Evolutionary conservation across 2,329 filamentous ascomycete genomes (phyloP).

Genomic region (Calonectria pteridis): DNA sequence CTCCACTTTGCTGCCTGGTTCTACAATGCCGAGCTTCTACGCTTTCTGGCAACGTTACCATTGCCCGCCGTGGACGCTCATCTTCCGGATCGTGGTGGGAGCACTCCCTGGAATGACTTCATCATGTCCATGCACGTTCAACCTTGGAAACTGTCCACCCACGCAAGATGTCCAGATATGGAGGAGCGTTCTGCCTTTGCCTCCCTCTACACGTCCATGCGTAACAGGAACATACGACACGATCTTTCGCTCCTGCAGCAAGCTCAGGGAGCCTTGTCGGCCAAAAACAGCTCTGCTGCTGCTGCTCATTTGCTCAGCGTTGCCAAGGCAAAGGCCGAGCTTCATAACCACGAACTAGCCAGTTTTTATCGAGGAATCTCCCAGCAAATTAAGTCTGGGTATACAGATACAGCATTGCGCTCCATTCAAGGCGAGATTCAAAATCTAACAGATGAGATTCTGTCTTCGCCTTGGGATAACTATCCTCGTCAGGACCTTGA

Average conservation of each 20-base stretch:
- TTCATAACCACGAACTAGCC: neutral
- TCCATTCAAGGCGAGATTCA: neutral
- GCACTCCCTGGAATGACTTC: neutral
- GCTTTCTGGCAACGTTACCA: neutral
- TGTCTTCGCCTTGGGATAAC: neutral
- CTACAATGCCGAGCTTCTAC: neutral
- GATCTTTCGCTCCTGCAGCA: neutral
- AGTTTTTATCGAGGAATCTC: neutral
- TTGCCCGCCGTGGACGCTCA: neutral
- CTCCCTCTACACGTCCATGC: neutral
- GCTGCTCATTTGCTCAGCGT: neutral
- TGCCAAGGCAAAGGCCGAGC: neutral
- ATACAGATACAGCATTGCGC: too few species aligned
- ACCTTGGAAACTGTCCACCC: neutral
- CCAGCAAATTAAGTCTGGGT: neutral
- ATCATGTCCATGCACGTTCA: neutral
- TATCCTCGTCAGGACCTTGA: neutral
- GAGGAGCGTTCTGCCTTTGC: neutral
- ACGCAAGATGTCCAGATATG: neutral
- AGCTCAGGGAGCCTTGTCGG: neutral
- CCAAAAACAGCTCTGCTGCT: neutral
- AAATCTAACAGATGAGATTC: neutral
- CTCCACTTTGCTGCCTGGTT: neutral
- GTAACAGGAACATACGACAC: neutral
- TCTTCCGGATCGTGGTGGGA: fast-evolving